Conservation (phyloP, 345 rosid species). For the Pugionium cornutum region DNA sequence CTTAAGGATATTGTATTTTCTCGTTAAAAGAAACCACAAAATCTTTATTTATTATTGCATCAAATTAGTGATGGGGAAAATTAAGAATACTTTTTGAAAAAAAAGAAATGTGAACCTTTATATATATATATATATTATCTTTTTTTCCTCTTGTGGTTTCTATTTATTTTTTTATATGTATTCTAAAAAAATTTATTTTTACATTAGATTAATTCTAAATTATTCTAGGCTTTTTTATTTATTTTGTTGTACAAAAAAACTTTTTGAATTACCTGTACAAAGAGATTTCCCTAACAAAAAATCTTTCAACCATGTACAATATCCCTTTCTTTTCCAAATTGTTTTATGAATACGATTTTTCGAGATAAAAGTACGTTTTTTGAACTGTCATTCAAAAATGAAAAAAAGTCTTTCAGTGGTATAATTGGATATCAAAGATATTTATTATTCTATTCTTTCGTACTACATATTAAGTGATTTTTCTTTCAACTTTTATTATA, state of each 20-base stretch:
- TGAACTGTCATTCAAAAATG: not conserved
- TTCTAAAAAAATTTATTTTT: too few species aligned
- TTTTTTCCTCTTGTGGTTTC: too few species aligned
- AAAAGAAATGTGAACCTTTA: too few species aligned
- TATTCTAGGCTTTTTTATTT: too few species aligned
- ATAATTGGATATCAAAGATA: not conserved
- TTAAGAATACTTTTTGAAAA: not conserved
- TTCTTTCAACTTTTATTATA: too few species aligned
- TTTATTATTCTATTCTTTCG: not conserved
- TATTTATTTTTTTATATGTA: too few species aligned
- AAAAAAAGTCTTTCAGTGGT: not conserved
- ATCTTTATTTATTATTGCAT: not conserved
- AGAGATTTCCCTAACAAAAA: not conserved
- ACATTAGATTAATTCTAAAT: not conserved
- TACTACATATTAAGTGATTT: too few species aligned
- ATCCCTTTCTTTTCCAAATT: not conserved
- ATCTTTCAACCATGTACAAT: not conserved
- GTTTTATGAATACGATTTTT: not conserved
- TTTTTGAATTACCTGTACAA: not conserved
- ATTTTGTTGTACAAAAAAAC: too few species aligned
- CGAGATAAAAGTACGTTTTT: not conserved
- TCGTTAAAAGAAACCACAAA: not conserved
- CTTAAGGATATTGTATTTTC: not conserved
- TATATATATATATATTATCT: too few species aligned
- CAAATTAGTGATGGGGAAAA: not conserved